phyloP scores from a whole-genome alignment of 768 basidiomycete species.

The Strobilomyces echinocephalus region DNA sequence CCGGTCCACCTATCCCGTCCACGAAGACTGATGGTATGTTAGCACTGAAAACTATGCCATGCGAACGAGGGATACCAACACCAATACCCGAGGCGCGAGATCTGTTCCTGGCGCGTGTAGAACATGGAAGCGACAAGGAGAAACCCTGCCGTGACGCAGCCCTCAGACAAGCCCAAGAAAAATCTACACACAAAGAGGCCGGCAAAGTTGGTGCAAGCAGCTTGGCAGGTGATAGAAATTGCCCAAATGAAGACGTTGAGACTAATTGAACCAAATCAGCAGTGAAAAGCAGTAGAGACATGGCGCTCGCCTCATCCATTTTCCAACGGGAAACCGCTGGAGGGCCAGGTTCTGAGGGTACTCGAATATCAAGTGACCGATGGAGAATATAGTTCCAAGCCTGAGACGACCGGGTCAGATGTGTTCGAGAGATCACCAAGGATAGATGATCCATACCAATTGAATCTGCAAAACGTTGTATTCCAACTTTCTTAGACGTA shows the following conservation, averaged over 20 bases:
- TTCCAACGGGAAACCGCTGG: constrained; percentile 70
- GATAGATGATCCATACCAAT: too few species aligned
- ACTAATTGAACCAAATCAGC: constrained; percentile 29
- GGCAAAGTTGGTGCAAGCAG: constrained; percentile 67
- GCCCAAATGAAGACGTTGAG: constrained; percentile 67
- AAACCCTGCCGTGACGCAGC: constrained; percentile 68
- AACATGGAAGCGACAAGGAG: constrained; percentile 77
- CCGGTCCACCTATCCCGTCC: too few species aligned
- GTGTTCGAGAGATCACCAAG: too few species aligned
- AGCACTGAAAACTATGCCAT: too few species aligned
- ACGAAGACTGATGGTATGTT: too few species aligned
- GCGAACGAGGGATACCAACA: constrained; percentile 56
- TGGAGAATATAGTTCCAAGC: too few species aligned
- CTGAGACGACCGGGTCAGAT: too few species aligned
- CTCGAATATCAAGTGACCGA: too few species aligned
- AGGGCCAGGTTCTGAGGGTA: constrained; percentile 70
- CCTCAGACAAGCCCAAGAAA: constrained; percentile 71
- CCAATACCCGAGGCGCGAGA: constrained; percentile 68
- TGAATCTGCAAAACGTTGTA: too few species aligned
- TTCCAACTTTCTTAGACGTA: too few species aligned
- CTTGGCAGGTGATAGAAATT: constrained; percentile 54
- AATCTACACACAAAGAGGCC: constrained; percentile 59
- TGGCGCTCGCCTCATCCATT: constrained; percentile 66
- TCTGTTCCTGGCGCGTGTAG: constrained; percentile 69
- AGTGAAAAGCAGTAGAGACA: background rate